Evolutionary conservation across 768 basidiomycete species (phyloP), one percentile per base, ranked within the genome.

Genomic region (Hericium alpestre): DNA sequence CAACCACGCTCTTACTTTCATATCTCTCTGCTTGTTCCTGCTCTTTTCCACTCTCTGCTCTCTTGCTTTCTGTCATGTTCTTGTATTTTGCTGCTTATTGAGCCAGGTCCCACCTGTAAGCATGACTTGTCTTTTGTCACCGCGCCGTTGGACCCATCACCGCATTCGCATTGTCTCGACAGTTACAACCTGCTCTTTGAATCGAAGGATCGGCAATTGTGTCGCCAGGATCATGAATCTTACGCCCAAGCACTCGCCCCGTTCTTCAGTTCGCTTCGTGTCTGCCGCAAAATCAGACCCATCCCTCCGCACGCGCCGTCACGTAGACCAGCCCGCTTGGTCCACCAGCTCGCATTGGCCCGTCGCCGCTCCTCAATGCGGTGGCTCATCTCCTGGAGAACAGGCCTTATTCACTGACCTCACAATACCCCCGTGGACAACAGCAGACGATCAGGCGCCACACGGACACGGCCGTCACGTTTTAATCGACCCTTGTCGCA

Each of bases 401-500:
- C n/a, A 46, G n/a, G 16, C 22, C 43, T 46, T 22, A 46, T 46
- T 22, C 43, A 6, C 43, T 22, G 43, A 46, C 43, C 43, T 46
- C 43, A 46, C 43, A 20, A 46, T 46, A 46, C 43, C 43, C n/a
- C 43, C 43, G 43, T 32, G 32, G 32, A 32, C 6, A 32, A 5
- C 4, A 32, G 32, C 7, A 32, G 32, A 32, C 32, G 32, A 32
- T 1, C 32, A 32, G 32, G 32, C 32, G 32, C 32, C 32, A 32
- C 32, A 32, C 32, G 32, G 32, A 32, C 32, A 32, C 32, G 32
- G 8, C 32, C 32, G 32, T 32, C 32, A 7, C 32, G 32, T 32
- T 46, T 46, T 53, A 13, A 46, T 48, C 7, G 38, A 55, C 13
- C 56, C 56, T 41, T 49, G 59, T 27, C 60, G 54, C 53, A 50